These are phyloP conservation scores for Phytophthora syringae DNA, from an alignment of 352 stramenopile species.

Conservation along the genomic window DNA sequence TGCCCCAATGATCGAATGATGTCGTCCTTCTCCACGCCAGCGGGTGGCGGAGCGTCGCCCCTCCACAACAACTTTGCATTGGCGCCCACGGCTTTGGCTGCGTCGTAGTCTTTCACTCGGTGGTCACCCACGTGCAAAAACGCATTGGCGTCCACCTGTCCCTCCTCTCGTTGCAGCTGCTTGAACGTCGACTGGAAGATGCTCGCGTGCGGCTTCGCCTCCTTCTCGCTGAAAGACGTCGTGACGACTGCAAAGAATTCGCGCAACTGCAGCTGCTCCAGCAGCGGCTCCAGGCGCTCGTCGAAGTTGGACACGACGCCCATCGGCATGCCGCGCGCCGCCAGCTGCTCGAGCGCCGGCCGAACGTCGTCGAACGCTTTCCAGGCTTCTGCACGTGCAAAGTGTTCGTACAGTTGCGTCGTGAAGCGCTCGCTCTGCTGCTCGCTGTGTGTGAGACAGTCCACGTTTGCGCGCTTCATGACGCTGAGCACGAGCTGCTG, in stretches of 20 bases:
- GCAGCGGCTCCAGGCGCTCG: constrained; percentile 59
- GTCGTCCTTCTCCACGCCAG: constrained; percentile 18
- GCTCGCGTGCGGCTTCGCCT: constrained; percentile 55
- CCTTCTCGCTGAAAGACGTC: constrained; percentile 58
- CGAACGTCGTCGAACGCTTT: constrained; percentile 62
- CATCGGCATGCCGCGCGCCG: constrained; percentile 31
- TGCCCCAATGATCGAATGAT: constrained; percentile 43
- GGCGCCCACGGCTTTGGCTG: constrained; percentile 43
- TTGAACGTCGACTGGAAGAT: constrained; percentile 72
- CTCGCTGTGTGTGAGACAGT: constrained; percentile 16
- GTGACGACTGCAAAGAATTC: constrained; percentile 62
- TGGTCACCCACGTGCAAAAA: constrained; percentile 80
- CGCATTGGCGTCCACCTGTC: constrained; percentile 4
- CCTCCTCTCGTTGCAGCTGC: constrained; percentile 17
- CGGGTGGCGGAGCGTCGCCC: neutral
- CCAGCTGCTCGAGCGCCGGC: constrained; percentile 48
- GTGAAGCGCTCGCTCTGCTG: constrained; percentile 48
- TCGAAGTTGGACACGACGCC: constrained; percentile 86
- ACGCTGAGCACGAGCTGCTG: constrained; percentile 52
- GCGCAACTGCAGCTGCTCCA: constrained; percentile 49
- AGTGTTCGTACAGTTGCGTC: constrained; percentile 60
- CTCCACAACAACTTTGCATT: constrained; percentile 54
- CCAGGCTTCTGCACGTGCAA: constrained; percentile 57
- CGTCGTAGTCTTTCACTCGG: constrained; percentile 55
- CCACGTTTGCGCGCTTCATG: constrained; percentile 32